phyloP scores from a whole-genome alignment of 345 rosid species.

The Cardamine resedifolia region DNA sequence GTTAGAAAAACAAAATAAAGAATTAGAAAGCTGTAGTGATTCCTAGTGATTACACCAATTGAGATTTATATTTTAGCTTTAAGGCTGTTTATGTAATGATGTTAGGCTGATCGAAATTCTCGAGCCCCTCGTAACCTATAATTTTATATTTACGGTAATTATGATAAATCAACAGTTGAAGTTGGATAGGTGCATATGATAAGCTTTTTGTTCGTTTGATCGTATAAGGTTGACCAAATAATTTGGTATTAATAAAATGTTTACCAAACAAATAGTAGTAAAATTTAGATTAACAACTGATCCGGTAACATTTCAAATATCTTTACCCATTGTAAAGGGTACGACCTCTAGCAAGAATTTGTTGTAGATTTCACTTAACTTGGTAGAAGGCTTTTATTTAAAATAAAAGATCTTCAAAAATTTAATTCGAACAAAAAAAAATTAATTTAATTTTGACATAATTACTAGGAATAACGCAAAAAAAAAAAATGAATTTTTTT shows the following conservation, averaged over 20 bases:
- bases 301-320: background rate
- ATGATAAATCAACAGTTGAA: constrained; percentile 13
- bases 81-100: constrained; percentile 40
- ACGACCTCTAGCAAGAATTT: too few species aligned
- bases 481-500: background rate
- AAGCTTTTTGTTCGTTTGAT: constrained; percentile 14
- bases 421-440: too few species aligned
- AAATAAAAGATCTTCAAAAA: background rate
- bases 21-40: constrained; percentile 33
- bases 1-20: constrained; percentile 4
- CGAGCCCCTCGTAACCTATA: constrained; percentile 39
- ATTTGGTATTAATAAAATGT: too few species aligned
- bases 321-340: background rate
- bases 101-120: constrained; percentile 31
- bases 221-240: constrained; percentile 8
- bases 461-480: too few species aligned
- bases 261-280: background rate
- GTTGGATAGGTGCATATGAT: background rate
- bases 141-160: constrained; percentile 19
- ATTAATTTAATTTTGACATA: too few species aligned
- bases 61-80: constrained; percentile 36
- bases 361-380: too few species aligned
- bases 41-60: constrained; percentile 36
- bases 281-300: background rate
- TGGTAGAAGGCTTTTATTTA: too few species aligned